These are phyloP conservation scores for Candida mesenterica DNA, from an alignment of 1,139 yeast species.

Conservation along the genomic window DNA sequence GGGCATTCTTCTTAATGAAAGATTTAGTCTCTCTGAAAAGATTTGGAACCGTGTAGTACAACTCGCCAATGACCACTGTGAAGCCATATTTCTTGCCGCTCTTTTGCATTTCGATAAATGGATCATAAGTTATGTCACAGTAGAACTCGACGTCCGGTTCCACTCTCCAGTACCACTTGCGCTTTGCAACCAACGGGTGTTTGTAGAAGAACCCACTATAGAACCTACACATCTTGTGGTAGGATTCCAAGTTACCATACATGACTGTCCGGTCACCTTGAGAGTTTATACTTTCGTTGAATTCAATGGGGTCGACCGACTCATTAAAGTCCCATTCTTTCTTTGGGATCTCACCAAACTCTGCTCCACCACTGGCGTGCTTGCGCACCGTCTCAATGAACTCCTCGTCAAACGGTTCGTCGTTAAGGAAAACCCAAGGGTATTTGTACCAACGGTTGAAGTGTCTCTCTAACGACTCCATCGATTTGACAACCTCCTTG, in stretches of 20 bases:
- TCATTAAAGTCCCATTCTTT: constrained; percentile 63
- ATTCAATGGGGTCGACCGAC: constrained; percentile 26
- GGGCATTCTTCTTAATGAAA: constrained; percentile 46
- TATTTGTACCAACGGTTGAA: constrained; percentile 89
- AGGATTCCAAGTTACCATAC: constrained; percentile 77
- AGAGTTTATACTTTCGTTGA: constrained; percentile 53
- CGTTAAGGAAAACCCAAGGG: constrained; percentile 86
- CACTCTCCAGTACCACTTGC: constrained; percentile 93
- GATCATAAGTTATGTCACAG: constrained; percentile 90
- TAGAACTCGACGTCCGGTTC: constrained; percentile 88
- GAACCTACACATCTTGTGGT: constrained; percentile 72
- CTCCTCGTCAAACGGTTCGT: constrained; percentile 64
- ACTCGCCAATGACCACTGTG: constrained; percentile 70
- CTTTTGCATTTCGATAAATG: constrained; percentile 75
- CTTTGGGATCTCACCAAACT: constrained; percentile 65
- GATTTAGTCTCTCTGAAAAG: constrained; percentile 69
- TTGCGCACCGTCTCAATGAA: constrained; percentile 52
- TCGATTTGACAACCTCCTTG: constrained; percentile 64
- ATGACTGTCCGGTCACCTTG: constrained; percentile 82
- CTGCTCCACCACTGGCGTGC: constrained; percentile 56
- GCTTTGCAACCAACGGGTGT: constrained; percentile 64
- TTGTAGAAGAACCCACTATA: constrained; percentile 76
- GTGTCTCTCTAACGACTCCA: constrained; percentile 73
- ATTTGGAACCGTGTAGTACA: constrained; percentile 77
- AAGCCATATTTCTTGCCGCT: constrained; percentile 77